A percentile compares a stretch with the other conserved stretches of the same genome.
phyloP scores from a whole-genome alignment of 495 filamentous ascomycete species.

The Penicilliopsis zonata region DNA sequence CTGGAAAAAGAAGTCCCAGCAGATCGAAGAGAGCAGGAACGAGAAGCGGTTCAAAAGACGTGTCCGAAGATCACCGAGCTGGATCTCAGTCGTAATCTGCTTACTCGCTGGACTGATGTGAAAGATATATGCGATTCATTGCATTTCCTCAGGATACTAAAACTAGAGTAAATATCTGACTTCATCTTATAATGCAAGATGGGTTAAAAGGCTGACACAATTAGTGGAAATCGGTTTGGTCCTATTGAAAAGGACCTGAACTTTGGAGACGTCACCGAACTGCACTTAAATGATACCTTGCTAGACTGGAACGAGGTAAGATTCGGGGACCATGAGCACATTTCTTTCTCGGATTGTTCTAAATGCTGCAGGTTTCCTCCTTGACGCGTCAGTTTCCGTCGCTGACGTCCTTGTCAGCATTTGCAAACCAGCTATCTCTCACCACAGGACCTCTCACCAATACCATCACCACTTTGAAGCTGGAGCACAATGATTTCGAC shows the following conservation, averaged over 20 bases:
- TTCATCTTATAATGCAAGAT: background rate
- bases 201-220: background rate
- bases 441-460: constrained; percentile 25
- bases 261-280: constrained; percentile 48
- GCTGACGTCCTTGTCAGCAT: constrained; percentile 45
- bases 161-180: constrained; percentile 51
- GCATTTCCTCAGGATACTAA: constrained; percentile 46
- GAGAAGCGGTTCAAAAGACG: constrained; percentile 20
- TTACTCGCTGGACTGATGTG: constrained; percentile 53
- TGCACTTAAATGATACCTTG: constrained; percentile 64
- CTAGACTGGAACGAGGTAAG: constrained; percentile 61
- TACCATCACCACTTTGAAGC: constrained; percentile 45
- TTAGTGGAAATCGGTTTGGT: constrained; percentile 68
- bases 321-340: constrained; percentile 4
- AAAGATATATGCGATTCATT: constrained; percentile 57
- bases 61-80: constrained; percentile 61
- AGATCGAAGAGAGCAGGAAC: constrained; percentile 10
- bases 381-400: constrained; percentile 41
- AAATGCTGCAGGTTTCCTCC: constrained; percentile 20
- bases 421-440: constrained; percentile 36
- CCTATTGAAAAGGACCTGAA: constrained; percentile 22
- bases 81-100: constrained; percentile 76
- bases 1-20: constrained; percentile 21
- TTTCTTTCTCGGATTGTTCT: constrained; percentile 5
- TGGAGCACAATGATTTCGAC: constrained; percentile 67